Evolutionary conservation across 352 stramenopile genomes (phyloP), one percentile per base, ranked within the genome.

Genomic region (Globisporangium abappressorium): DNA sequence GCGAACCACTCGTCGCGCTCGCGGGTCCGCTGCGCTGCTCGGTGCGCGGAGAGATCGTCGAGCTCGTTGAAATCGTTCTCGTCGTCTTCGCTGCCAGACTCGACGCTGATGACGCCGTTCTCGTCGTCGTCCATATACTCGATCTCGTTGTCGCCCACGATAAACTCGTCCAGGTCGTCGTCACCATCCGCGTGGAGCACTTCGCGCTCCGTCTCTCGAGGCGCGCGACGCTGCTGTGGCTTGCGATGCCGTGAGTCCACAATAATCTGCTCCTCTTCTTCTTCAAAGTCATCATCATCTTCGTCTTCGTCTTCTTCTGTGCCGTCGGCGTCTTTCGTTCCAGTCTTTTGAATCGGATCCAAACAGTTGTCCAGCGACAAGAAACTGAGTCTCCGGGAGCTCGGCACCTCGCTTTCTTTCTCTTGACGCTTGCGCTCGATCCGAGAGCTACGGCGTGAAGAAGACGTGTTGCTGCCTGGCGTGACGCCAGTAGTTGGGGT

Each of bases 101-200:
- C 73, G 11, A 87, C 79, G 64, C 74, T 85, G 57, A 93, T 90
- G 53, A 90, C 78, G 20, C 74, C 84, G 64, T 87, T 76, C 61
- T 95, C 87, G 64, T 92, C 86, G 34, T 93, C 85, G 36, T 93
- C 82, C 88, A 96, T 95, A 73, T 92, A 96, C 73, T 94, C 86
- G 55, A 96, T 74, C 46, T 94, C 81, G 68, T 93, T 78, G 69
- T 96, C 88, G 3, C 59, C 76, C 20, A 83, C 84, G 55, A 96
- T 90, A 64, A 95, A 95, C 54, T 90, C 84, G 36, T 93, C 87
- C 59, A 93, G 63, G 60, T 94, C 84, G 4, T 93, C 82, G 63
- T 76, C 84, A 20, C 72, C 78, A 63, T 91, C 80, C 1, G 76
- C 81, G 41, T 85, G 75, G 3, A 79, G 65, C 62, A 73, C 75